Percentiles rank a stretch among this genome's conserved stretches.
Evolutionary conservation across 495 filamentous ascomycete genomes (phyloP).

Genomic region (Aspergillus sclerotiicarbonarius): DNA sequence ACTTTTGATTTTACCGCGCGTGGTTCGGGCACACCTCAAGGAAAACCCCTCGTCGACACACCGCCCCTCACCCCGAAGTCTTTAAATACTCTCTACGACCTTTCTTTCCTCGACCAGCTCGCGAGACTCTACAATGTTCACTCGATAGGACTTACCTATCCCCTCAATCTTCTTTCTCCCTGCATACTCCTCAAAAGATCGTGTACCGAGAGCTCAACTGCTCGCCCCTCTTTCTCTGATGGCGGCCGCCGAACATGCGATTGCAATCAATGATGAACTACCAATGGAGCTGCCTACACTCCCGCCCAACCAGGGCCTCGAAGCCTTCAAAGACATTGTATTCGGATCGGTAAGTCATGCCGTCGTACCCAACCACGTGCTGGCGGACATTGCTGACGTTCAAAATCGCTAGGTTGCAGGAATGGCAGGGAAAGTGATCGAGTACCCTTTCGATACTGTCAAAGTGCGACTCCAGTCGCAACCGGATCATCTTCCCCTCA

Average conservation of each 20-base stretch:
- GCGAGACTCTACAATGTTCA: conserved; percentile 22
- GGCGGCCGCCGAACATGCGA: conserved; percentile 45
- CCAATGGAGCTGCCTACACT: conserved; percentile 42
- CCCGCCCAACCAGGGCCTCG: conserved; percentile 54
- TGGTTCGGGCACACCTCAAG: conserved; percentile 20
- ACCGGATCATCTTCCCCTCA: conserved; percentile 75
- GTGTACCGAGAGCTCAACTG: background rate
- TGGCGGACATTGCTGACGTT: conserved; percentile 7
- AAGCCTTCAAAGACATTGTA: conserved; percentile 74
- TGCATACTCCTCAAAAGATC: conserved; percentile 19
- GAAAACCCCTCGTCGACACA: conserved; percentile 37
- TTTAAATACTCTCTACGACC: conserved; percentile 22
- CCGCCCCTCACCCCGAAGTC: conserved; percentile 26
- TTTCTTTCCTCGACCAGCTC: conserved; percentile 10
- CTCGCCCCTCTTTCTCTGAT: conserved; percentile 23
- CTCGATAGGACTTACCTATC: conserved; percentile 12
- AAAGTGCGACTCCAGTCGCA: conserved; percentile 77
- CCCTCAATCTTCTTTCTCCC: conserved; percentile 1
- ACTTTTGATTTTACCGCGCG: conserved; percentile 17
- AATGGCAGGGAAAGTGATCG: conserved; percentile 89
- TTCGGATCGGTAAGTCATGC: conserved; percentile 73
- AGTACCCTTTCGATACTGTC: conserved; percentile 98
- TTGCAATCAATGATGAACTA: conserved; percentile 37
- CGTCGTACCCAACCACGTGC: background rate
- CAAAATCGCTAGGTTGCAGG: conserved; percentile 64